Evolutionary conservation across 2,329 filamentous ascomycete species (phyloP).

Genomic region (Fusarium sp.): DNA sequence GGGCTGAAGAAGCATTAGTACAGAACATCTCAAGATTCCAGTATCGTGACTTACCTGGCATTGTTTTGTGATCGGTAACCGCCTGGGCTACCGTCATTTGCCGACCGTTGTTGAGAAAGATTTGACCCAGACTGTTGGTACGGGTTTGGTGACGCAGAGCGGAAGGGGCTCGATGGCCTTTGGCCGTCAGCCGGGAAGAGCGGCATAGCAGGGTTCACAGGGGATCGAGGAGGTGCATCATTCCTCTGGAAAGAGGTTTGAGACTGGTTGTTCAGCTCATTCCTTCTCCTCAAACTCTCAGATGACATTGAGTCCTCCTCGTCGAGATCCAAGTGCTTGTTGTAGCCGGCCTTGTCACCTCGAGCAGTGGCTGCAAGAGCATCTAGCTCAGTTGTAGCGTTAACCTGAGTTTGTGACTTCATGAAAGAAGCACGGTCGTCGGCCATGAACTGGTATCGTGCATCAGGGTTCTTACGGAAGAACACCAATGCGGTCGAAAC

Average conservation of each 20-base stretch:
- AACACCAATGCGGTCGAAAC: slow-evolving; percentile 75
- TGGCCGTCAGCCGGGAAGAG: slow-evolving; percentile 57
- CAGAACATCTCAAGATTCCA: too few relatives aligned
- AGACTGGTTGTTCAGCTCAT: slow-evolving; percentile 50
- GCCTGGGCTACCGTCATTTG: slow-evolving; percentile 52
- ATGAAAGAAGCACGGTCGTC: slow-evolving; percentile 97
- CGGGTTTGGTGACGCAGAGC: slow-evolving; percentile 53
- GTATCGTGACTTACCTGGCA: slow-evolving; percentile 51
- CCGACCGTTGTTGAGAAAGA: slow-evolving; percentile 51
- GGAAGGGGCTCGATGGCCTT: slow-evolving; percentile 54
- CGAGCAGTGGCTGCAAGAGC: slow-evolving; percentile 89
- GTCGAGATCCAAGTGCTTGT: slow-evolving; percentile 59
- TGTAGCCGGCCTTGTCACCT: slow-evolving; percentile 76
- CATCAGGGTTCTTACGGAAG: slow-evolving; percentile 93
- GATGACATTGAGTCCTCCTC: slow-evolving; percentile 58
- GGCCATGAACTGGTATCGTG: slow-evolving; percentile 94
- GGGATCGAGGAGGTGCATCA: slow-evolving; percentile 52
- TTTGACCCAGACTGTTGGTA: slow-evolving; percentile 50
- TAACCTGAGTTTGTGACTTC: slow-evolving; percentile 90
- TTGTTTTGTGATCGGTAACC: slow-evolving; percentile 55
- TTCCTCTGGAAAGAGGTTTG: slow-evolving; percentile 51
- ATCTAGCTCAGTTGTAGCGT: slow-evolving; percentile 84
- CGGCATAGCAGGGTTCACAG: slow-evolving; percentile 59
- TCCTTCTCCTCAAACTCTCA: slow-evolving; percentile 54
- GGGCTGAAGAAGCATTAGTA: slow-evolving; percentile 51